Evolutionary conservation across 495 filamentous ascomycete species (phyloP), one percentile per base, ranked within the genome.

Genomic region (Terfezia claveryi): DNA sequence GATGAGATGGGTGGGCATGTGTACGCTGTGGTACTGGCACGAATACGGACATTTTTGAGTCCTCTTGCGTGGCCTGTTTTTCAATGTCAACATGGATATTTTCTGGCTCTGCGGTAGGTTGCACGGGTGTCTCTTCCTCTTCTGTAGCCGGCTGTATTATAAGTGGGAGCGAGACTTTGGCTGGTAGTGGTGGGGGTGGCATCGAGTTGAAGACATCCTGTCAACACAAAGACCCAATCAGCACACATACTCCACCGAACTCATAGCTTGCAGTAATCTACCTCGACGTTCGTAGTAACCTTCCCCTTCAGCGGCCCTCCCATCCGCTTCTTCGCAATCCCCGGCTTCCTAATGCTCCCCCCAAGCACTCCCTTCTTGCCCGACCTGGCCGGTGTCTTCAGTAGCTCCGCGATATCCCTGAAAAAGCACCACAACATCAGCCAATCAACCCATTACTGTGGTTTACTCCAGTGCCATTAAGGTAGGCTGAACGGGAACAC

Each of bases 331-430:
- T 20, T 46, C 41, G 2, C 41, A 46, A 1, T 46, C 17, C 17
- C 41, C 41, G 14, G 41, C 41, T 20, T 14, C 41, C 50, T 85
- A 75, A 12, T 72, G 72, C 2, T 87, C 94, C 50, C 86, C 76
- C 38, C 91, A 89, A 8, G 91, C 95, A 71, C 92, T 95, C 55
- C 88, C 91, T 58, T 87, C 78, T 70, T 46, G 4, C 4, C 41
- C 8, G 94, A 70, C 60, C 92, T 95, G 23, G 87, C 89, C 2
- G 91, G 91, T 5, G 91, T 96, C 63, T 98, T 98, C 70, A 96
- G 94, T 2, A 88, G 76, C 58, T 96, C 92, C 36, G 85, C 75
- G 54, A 96, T 80, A 66, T 87, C 88, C 51, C 84, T 88, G 61
- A 55, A 51, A 51, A 50, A 2, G 38, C 14, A 23, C n/a, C 11